phyloP scores from a whole-genome alignment of 805 yeast species.

The Metschnikowia peoriensis region DNA sequence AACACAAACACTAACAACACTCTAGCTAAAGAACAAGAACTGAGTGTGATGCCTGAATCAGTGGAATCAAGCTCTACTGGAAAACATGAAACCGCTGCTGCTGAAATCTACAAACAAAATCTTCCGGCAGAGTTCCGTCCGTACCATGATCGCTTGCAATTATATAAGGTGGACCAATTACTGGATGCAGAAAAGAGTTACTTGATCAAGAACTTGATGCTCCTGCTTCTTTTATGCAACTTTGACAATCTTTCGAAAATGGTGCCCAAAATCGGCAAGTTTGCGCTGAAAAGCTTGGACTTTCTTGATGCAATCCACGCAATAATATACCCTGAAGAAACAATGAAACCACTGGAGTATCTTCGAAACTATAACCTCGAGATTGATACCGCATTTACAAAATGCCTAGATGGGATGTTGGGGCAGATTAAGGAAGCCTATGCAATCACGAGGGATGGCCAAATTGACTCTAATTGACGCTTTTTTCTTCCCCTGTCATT shows the following conservation, averaged over 20 bases:
- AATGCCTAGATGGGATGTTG: slow-evolving; percentile 28
- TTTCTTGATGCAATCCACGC: slow-evolving; percentile 36
- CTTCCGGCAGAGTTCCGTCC: slow-evolving; percentile 23
- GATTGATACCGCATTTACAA: slow-evolving; percentile 17
- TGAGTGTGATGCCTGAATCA: neutral
- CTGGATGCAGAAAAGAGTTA: slow-evolving; percentile 28
- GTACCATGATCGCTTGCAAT: slow-evolving; percentile 26
- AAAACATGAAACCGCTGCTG: neutral
- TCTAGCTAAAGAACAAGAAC: too few relatives aligned
- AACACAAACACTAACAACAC: neutral
- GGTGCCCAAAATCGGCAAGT: slow-evolving; percentile 27
- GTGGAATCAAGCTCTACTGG: neutral
- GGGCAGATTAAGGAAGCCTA: neutral
- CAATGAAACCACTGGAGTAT: slow-evolving; percentile 28
- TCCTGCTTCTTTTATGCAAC: slow-evolving; percentile 32
- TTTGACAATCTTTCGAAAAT: slow-evolving; percentile 28
- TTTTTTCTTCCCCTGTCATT: neutral
- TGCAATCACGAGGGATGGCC: too few relatives aligned
- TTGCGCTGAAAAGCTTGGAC: slow-evolving; percentile 21
- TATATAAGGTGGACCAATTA: slow-evolving; percentile 30
- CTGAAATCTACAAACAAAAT: slow-evolving; percentile 10
- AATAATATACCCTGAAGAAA: slow-evolving; percentile 21
- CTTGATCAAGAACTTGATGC: slow-evolving; percentile 33
- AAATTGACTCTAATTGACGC: too few relatives aligned
- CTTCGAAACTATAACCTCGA: slow-evolving; percentile 18